These are phyloP conservation scores for Auriculariales sp. DNA, from an alignment of 768 basidiomycete genomes.

Conservation along the genomic window DNA sequence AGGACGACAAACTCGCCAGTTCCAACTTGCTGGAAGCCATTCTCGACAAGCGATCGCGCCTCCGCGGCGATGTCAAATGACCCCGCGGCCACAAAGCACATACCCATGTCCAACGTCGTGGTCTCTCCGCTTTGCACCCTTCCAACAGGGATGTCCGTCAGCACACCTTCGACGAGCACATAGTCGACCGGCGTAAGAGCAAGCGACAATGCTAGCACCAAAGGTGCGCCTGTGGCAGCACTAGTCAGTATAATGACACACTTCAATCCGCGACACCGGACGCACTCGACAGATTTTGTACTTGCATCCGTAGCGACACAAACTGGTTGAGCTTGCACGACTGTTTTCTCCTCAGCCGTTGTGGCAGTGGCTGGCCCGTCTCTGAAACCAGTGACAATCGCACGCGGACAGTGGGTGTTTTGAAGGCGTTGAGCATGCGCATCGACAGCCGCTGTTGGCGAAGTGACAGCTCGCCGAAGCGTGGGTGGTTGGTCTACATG, in stretches of 20 bases:
- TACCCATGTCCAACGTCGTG: constrained; percentile 33
- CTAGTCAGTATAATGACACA: not conserved
- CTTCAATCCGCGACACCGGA: constrained; percentile 1
- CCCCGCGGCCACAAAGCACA: constrained; percentile 66
- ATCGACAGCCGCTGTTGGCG: constrained; percentile 63
- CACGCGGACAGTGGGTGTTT: constrained; percentile 50
- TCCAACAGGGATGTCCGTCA: constrained; percentile 48
- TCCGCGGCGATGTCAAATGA: constrained; percentile 36
- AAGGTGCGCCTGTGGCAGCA: constrained; percentile 28
- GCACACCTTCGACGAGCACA: constrained; percentile 54
- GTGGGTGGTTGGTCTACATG: constrained; percentile 57
- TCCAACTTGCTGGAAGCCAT: constrained; percentile 17
- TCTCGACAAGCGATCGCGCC: constrained; percentile 16
- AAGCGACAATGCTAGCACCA: constrained; percentile 39
- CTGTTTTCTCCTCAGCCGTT: constrained; percentile 33
- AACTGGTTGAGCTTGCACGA: constrained; percentile 37
- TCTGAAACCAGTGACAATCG: constrained; percentile 30
- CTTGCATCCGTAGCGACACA: constrained; percentile 37
- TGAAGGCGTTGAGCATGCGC: constrained; percentile 66
- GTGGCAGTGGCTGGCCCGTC: constrained; percentile 1
- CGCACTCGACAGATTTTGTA: constrained; percentile 61
- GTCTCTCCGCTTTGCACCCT: constrained; percentile 41
- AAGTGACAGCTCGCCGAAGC: constrained; percentile 64
- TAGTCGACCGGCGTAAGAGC: constrained; percentile 45
- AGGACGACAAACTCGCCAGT: constrained; percentile 14